Evolutionary conservation across 2,329 filamentous ascomycete genomes (phyloP).

Genomic region (Aaosphaeria pasadenensis): DNA sequence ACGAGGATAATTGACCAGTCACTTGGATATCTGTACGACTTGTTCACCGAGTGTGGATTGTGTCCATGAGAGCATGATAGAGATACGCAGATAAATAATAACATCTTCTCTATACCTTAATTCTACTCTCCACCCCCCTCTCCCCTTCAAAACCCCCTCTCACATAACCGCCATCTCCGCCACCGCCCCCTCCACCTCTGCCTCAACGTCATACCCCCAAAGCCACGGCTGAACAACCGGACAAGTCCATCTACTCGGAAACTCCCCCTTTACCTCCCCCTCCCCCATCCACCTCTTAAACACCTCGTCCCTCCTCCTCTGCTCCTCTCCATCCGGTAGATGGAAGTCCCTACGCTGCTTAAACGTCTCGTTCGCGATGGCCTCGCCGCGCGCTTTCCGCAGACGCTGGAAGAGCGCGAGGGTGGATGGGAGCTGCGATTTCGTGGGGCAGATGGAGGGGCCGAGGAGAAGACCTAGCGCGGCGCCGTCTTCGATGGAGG

Average conservation of each 20-base stretch:
- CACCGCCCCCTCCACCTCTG: conserved; percentile 19
- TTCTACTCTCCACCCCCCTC: too few relatives aligned
- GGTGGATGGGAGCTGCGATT: conserved; percentile 33
- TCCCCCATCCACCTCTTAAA: conserved; percentile 57
- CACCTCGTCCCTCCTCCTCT: conserved; percentile 55
- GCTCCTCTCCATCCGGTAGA: conserved; percentile 52
- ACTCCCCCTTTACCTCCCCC: conserved; percentile 48
- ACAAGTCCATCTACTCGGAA: conserved; percentile 58
- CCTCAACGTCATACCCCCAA: conserved; percentile 32
- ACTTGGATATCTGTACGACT: too few relatives aligned
- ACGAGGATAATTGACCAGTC: too few relatives aligned
- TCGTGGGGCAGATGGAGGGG: not conserved
- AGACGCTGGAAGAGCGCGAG: conserved; percentile 45
- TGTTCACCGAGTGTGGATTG: too few relatives aligned
- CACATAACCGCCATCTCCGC: too few relatives aligned
- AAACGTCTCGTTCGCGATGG: conserved; percentile 63
- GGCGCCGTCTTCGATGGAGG: conserved; percentile 65
- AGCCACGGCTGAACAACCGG: conserved; percentile 34
- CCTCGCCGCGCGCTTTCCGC: conserved; percentile 49
- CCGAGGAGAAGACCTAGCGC: conserved; percentile 58
- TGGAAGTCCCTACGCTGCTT: conserved; percentile 45
- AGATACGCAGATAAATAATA: too few relatives aligned
- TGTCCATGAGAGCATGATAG: too few relatives aligned
- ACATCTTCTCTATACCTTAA: too few relatives aligned
- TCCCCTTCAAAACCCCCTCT: too few relatives aligned